Conservation (phyloP, 169 alveolate genomes). For the Condylostoma magnum region DNA sequence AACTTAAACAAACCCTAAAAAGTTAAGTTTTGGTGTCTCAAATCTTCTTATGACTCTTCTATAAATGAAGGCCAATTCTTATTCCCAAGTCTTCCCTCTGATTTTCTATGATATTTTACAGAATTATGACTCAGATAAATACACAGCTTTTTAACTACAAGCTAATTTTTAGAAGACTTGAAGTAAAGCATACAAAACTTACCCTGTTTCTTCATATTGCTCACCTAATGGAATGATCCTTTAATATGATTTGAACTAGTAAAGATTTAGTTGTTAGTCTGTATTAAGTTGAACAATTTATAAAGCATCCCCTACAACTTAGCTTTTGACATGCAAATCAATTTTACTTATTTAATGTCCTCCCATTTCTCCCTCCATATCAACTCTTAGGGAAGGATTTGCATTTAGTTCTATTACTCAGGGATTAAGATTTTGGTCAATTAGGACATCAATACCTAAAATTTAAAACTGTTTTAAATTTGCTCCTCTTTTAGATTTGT, state of each 20-base stretch:
- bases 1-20: conserved; percentile 28
- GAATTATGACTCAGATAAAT: not conserved
- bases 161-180: not conserved
- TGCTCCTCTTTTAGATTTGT: no score
- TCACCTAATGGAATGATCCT: not conserved
- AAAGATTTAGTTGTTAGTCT: not conserved
- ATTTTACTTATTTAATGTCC: not conserved
- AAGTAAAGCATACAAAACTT: not conserved
- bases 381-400: conserved; percentile 86
- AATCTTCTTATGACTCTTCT: conserved; percentile 21
- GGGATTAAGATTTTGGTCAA: conserved; percentile 88
- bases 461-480: conserved; percentile 91
- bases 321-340: not conserved
- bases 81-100: not conserved
- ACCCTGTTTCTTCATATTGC: not conserved
- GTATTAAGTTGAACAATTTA: not conserved
- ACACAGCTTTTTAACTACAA: not conserved
- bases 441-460: conserved; percentile 91
- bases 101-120: no score
- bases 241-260: not conserved
- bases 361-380: conserved; percentile 52
- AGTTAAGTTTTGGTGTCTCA: conserved; percentile 28
- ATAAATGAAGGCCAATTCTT: conserved; percentile 39
- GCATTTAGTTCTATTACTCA: conserved; percentile 95
- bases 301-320: conserved; percentile 21